A percentile compares a stretch with the other conserved stretches of the same genome.
phyloP scores from a whole-genome alignment of 768 basidiomycete species.

The Mrakia gelida region DNA sequence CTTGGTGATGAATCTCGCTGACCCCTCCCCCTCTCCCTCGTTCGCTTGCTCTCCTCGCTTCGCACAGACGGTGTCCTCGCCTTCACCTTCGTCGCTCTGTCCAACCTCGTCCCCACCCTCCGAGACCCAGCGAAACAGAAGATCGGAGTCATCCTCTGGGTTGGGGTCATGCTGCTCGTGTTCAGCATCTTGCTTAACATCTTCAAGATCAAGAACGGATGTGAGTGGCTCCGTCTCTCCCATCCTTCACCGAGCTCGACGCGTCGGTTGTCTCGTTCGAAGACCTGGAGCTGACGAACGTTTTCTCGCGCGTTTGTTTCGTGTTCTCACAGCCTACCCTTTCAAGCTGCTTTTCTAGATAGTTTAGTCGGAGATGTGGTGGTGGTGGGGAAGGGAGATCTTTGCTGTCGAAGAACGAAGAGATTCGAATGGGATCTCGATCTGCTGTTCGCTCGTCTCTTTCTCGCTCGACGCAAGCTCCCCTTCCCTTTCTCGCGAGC shows the following conservation, averaged over 20 bases:
- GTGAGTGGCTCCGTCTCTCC: slow-evolving; percentile 47
- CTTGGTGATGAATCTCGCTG: too few relatives aligned
- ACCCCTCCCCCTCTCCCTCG: neutral
- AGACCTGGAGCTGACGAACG: neutral
- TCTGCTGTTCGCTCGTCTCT: too few relatives aligned
- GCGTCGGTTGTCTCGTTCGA: too few relatives aligned
- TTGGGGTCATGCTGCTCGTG: slow-evolving; percentile 69
- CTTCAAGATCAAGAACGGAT: slow-evolving; percentile 86
- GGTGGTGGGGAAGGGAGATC: neutral
- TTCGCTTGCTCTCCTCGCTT: neutral
- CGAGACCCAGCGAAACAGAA: slow-evolving; percentile 69
- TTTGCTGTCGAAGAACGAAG: neutral
- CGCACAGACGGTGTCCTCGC: slow-evolving; percentile 80
- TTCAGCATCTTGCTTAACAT: slow-evolving; percentile 81
- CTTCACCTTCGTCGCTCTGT: slow-evolving; percentile 70
- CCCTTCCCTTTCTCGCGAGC: too few relatives aligned
- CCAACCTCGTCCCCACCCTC: slow-evolving; percentile 61
- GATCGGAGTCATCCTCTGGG: slow-evolving; percentile 84
- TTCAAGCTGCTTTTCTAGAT: slow-evolving; percentile 42
- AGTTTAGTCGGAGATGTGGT: neutral
- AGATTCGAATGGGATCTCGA: neutral
- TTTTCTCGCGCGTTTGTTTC: neutral
- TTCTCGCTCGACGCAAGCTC: too few relatives aligned
- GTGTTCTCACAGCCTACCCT: slow-evolving; percentile 38
- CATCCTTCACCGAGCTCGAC: slow-evolving; percentile 20